phyloP scores from a whole-genome alignment of 768 basidiomycete species.

The Lactarius indigo region DNA sequence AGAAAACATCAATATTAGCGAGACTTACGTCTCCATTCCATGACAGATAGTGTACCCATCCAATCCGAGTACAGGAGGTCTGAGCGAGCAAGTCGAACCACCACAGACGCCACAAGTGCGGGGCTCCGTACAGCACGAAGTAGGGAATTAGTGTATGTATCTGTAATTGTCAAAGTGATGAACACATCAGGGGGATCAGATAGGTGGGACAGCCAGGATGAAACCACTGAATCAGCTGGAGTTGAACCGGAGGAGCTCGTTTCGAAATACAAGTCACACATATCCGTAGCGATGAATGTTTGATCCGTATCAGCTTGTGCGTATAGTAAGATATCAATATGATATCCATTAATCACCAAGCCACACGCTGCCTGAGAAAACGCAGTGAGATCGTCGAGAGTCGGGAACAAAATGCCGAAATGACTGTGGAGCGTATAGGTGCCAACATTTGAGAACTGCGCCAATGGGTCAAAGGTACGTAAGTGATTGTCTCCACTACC shows the following conservation, averaged over 20 bases:
- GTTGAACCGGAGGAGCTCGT: neutral
- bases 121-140: slow-evolving; percentile 1
- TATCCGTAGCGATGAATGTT: slow-evolving; percentile 13
- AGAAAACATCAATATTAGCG: neutral
- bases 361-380: slow-evolving; percentile 24
- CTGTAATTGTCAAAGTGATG: slow-evolving; percentile 15
- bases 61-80: slow-evolving; percentile 55
- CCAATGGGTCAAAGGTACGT: neutral
- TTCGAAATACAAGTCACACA: slow-evolving; percentile 14
- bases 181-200: slow-evolving; percentile 26
- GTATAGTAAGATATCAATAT: slow-evolving; percentile 22
- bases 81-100: slow-evolving; percentile 44
- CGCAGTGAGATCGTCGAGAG: slow-evolving; percentile 17
- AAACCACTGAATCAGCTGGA: slow-evolving; percentile 6
- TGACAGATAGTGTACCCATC: slow-evolving; percentile 55
- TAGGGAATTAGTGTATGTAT: slow-evolving; percentile 7
- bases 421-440: neutral
- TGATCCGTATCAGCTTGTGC: slow-evolving; percentile 11
- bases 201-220: slow-evolving; percentile 24
- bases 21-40: slow-evolving; percentile 56
- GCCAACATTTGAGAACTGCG: neutral
- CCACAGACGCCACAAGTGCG: slow-evolving; percentile 26
- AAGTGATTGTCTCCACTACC: slow-evolving; percentile 3
- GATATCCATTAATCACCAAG: slow-evolving; percentile 16
- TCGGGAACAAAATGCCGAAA: slow-evolving; percentile 21